Percentiles rank a stretch among this genome's conserved stretches.
Conservation (phyloP, 345 rosid genomes). For the Cardiospermum halicacabum region DNA sequence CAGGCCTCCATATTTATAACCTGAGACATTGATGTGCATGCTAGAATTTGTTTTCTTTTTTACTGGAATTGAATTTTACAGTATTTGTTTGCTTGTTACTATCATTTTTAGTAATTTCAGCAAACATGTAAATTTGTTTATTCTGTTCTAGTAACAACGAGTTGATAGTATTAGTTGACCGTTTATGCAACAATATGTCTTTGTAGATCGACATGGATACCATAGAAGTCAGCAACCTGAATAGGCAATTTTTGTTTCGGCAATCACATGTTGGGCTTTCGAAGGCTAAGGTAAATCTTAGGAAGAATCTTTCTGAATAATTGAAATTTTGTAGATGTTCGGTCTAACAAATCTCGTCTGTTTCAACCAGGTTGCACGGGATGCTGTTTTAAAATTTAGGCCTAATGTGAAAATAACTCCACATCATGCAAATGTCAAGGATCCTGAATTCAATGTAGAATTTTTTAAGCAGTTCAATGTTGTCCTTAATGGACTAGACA, state of each 20-base stretch:
- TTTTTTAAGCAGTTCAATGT: conserved; percentile 93
- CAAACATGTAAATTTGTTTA: not conserved
- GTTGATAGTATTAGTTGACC: not conserved
- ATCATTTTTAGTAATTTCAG: not conserved
- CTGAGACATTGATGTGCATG: not conserved
- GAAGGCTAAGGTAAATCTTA: conserved; percentile 72
- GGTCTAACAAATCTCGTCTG: conserved; percentile 8
- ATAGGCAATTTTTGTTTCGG: conserved; percentile 92
- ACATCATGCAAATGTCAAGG: conserved; percentile 92
- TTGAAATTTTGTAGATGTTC: too few relatives aligned
- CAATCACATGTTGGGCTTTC: conserved; percentile 95
- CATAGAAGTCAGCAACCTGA: conserved; percentile 98
- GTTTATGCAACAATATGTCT: conserved; percentile 3
- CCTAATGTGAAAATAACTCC: conserved; percentile 76
- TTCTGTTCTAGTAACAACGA: not conserved
- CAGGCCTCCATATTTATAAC: not conserved
- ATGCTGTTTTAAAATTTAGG: conserved; percentile 89
- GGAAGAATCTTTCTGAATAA: conserved; percentile 5
- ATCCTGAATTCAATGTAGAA: conserved; percentile 72
- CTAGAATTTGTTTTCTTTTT: not conserved
- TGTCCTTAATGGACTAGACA: conserved; percentile 95
- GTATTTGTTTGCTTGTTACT: not conserved
- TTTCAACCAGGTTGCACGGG: conserved; percentile 81
- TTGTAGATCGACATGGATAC: conserved; percentile 99
- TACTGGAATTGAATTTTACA: not conserved